Percentiles rank a stretch among this genome's conserved stretches.
Conservation (phyloP, 495 filamentous ascomycete genomes). For the Xylaria flabelliformis region DNA sequence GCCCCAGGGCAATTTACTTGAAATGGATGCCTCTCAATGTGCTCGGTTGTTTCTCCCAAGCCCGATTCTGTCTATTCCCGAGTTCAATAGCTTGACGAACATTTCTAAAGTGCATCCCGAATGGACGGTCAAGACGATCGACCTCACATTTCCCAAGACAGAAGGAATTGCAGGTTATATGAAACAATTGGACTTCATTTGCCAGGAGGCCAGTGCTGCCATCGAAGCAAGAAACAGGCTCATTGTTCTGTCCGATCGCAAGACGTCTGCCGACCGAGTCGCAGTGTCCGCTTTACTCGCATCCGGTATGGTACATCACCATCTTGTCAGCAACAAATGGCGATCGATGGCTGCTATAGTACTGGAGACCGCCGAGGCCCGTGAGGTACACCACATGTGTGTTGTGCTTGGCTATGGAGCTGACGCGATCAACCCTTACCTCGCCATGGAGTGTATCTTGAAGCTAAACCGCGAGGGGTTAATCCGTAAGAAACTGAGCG, state of each 20-base stretch:
- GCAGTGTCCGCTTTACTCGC: slow-evolving; percentile 88
- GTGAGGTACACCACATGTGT: slow-evolving; percentile 99
- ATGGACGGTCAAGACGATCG: slow-evolving; percentile 94
- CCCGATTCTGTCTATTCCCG: slow-evolving; percentile 87
- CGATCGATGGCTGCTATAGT: slow-evolving; percentile 86
- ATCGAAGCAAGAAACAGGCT: slow-evolving; percentile 86
- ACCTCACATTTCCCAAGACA: slow-evolving; percentile 92
- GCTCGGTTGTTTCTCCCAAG: slow-evolving; percentile 85
- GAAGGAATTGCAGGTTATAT: slow-evolving; percentile 88
- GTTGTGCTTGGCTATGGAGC: slow-evolving; percentile 95
- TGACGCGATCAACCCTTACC: slow-evolving; percentile 96
- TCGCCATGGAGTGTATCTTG: slow-evolving; percentile 96
- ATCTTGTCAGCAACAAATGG: slow-evolving; percentile 97
- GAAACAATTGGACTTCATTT: slow-evolving; percentile 88
- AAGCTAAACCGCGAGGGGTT: slow-evolving; percentile 97
- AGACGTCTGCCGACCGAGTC: slow-evolving; percentile 82
- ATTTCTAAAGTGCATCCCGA: slow-evolving; percentile 75
- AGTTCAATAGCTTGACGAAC: slow-evolving; percentile 89
- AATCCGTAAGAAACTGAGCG: slow-evolving; percentile 85
- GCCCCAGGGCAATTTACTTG: slow-evolving; percentile 94
- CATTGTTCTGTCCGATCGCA: slow-evolving; percentile 90
- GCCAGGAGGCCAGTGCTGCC: slow-evolving; percentile 81
- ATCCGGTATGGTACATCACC: slow-evolving; percentile 95
- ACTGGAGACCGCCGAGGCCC: slow-evolving; percentile 94
- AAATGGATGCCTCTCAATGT: slow-evolving; percentile 93